These are phyloP conservation scores for Pseudognaphalium luteoalbum DNA, from an alignment of 129 eudicot species.

Conservation along the genomic window DNA sequence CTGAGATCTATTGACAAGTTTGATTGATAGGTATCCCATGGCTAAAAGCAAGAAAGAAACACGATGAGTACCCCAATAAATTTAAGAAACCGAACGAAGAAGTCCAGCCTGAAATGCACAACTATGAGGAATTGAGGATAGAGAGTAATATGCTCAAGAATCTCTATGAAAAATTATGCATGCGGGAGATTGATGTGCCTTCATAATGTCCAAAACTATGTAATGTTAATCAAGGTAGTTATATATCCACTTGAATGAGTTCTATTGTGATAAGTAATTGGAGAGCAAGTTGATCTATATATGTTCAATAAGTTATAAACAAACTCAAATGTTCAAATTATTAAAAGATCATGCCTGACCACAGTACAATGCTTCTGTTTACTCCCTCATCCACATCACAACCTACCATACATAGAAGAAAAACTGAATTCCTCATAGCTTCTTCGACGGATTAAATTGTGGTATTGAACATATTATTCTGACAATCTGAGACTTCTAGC, in stretches of 20 bases:
- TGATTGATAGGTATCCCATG: slow-evolving; percentile 84
- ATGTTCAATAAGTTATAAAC: background rate
- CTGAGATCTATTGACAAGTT: slow-evolving; percentile 81
- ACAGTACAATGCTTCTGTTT: no score
- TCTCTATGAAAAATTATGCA: background rate
- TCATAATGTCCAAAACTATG: no score
- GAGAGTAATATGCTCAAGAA: background rate
- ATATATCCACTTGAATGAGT: background rate
- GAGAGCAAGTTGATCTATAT: background rate
- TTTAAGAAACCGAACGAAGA: slow-evolving; percentile 10
- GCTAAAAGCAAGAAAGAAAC: slow-evolving; percentile 45
- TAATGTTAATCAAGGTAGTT: no score
- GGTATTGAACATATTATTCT: no score
- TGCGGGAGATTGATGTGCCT: background rate
- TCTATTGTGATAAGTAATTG: background rate
- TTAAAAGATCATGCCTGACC: no score
- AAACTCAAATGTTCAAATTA: no score
- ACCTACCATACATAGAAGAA: no score
- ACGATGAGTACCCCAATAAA: background rate
- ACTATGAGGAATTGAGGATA: no score
- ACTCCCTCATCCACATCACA: no score
- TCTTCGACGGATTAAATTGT: no score
- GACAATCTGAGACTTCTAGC: no score
- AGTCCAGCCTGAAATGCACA: background rate
- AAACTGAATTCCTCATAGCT: no score